These are phyloP conservation scores for Coemansia reversa DNA, from an alignment of 192 early-diverging fungal species.

Conservation along the genomic window DNA sequence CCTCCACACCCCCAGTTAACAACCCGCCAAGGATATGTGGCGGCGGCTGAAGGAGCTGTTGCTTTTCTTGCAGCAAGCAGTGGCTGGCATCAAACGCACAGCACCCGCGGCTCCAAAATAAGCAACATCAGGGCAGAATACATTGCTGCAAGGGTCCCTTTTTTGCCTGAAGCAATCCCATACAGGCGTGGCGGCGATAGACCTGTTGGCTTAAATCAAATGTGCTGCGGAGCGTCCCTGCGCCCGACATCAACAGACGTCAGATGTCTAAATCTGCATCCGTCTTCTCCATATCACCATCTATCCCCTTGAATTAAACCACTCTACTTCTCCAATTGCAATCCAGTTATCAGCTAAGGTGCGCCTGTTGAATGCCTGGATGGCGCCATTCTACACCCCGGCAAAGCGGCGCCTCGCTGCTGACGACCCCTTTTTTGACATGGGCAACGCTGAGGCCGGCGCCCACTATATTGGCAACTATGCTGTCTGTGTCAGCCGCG, in stretches of 20 bases:
- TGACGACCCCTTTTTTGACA: slow-evolving; percentile 40
- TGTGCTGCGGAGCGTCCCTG: background rate
- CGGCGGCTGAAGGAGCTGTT: background rate
- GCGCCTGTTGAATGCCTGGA: slow-evolving; percentile 7
- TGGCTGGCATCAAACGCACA: background rate
- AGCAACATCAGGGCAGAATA: background rate
- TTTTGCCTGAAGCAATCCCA: slow-evolving; percentile 7
- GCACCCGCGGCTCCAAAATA: background rate
- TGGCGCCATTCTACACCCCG: slow-evolving; percentile 35
- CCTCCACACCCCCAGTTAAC: background rate
- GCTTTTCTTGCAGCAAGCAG: background rate
- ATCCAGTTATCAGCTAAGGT: background rate
- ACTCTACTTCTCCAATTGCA: background rate
- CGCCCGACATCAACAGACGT: background rate
- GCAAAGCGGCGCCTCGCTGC: slow-evolving; percentile 39
- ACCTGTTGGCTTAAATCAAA: background rate
- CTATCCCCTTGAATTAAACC: background rate
- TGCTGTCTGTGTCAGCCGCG: background rate
- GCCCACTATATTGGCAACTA: slow-evolving; percentile 19
- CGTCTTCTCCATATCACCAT: too few relatives aligned
- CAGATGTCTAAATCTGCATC: background rate
- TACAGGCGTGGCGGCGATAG: slow-evolving; percentile 13
- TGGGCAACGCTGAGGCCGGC: slow-evolving; percentile 37
- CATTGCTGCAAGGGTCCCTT: background rate
- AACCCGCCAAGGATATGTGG: background rate